phyloP scores from a whole-genome alignment of 352 stramenopile genomes.

The Globisporangium spiculum region DNA sequence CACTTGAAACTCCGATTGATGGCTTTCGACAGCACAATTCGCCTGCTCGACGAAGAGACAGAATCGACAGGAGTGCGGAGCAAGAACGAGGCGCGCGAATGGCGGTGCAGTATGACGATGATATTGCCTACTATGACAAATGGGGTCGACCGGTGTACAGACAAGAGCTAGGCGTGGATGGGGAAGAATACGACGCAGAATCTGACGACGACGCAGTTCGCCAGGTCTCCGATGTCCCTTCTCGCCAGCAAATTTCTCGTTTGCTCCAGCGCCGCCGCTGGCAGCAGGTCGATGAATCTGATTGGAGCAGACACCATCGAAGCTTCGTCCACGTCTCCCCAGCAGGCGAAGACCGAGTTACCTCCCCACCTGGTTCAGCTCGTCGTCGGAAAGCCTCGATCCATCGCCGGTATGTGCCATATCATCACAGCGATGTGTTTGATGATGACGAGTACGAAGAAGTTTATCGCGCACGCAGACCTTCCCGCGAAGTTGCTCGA shows the following conservation, averaged over 20 bases:
- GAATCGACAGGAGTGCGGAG: not conserved
- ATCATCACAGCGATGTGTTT: not conserved
- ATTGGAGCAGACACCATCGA: constrained; percentile 10
- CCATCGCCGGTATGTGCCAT: constrained; percentile 11
- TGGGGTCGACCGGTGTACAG: constrained; percentile 17
- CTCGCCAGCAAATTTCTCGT: constrained; percentile 3
- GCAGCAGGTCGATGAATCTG: constrained; percentile 13
- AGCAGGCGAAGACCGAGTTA: not conserved
- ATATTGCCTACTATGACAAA: constrained; percentile 16
- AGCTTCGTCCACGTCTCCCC: constrained; percentile 7
- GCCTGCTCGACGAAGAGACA: not conserved
- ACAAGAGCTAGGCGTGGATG: constrained; percentile 1
- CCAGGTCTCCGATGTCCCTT: not conserved
- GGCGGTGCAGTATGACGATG: constrained; percentile 4
- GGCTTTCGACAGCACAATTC: constrained; percentile 4
- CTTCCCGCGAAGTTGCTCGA: not conserved
- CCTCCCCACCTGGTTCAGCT: not conserved
- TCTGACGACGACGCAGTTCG: not conserved
- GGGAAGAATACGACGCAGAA: not conserved
- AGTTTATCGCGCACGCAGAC: not conserved
- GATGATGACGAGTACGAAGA: constrained; percentile 1
- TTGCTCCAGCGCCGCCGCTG: constrained; percentile 6
- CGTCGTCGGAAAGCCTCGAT: constrained; percentile 1
- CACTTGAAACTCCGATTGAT: constrained; percentile 11
- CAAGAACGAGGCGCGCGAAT: not conserved